Percentiles rank a stretch among this genome's conserved stretches.
phyloP scores from a whole-genome alignment of 1,284 basidiomycete species.

The Pholiota adiposa region DNA sequence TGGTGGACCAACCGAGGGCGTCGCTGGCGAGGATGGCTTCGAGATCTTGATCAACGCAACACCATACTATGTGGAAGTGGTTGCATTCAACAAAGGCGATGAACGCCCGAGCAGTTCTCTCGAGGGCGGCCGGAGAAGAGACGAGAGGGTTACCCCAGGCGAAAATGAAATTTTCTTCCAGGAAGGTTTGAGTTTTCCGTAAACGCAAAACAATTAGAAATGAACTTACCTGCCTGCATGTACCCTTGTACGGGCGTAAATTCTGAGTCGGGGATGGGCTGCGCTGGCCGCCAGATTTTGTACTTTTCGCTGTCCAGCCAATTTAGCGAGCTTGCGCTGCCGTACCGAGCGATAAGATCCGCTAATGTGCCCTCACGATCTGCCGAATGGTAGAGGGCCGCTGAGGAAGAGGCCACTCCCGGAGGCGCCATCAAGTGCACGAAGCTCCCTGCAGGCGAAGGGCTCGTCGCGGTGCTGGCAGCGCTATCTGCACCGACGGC shows the following conservation, averaged over 20 bases:
- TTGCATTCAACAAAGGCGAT: constrained; percentile 37
- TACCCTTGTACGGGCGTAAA: constrained; percentile 17
- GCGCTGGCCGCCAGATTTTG: constrained; percentile 17
- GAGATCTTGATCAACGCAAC: constrained; percentile 44
- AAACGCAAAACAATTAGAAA: background rate
- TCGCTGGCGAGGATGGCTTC: constrained; percentile 39
- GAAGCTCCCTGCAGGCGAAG: background rate
- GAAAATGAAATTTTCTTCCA: constrained; percentile 41
- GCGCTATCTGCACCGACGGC: background rate
- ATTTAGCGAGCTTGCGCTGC: constrained; percentile 15
- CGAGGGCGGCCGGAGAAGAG: constrained; percentile 39
- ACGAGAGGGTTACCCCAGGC: constrained; percentile 53
- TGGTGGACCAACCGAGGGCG: constrained; percentile 40
- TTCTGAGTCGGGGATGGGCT: constrained; percentile 15
- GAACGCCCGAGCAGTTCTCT: constrained; percentile 38
- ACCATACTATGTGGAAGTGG: constrained; percentile 41
- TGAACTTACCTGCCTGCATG: constrained; percentile 6
- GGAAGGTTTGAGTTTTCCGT: background rate
- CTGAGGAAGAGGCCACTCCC: background rate
- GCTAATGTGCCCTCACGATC: constrained; percentile 11
- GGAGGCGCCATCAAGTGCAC: background rate
- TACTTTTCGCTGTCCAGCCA: constrained; percentile 17
- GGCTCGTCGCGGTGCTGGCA: background rate
- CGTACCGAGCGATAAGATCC: constrained; percentile 18
- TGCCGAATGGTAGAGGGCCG: background rate